Percentiles rank a stretch among this genome's conserved stretches.
Evolutionary conservation across 306 rosid species (phyloP).

Genomic region (Acmispon strigosus): DNA sequence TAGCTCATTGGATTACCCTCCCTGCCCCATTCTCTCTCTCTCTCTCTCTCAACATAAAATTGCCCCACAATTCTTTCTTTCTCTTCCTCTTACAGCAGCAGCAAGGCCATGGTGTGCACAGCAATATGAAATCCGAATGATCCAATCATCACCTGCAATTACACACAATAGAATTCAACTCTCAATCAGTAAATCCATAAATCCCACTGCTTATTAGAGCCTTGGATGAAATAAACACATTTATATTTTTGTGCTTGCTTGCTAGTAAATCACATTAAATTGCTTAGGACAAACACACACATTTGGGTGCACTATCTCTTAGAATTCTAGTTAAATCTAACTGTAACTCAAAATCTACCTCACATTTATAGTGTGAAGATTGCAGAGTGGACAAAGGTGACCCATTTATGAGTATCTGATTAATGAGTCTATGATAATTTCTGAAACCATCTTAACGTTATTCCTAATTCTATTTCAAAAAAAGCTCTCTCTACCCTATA

Average conservation of each 20-base stretch:
- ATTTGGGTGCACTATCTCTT: background rate
- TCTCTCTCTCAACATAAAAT: constrained; percentile 12
- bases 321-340: too few relatives aligned
- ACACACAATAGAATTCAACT: constrained; percentile 19
- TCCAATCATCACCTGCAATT: constrained; percentile 65
- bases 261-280: background rate
- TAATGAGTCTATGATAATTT: too few relatives aligned
- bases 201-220: background rate
- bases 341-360: too few relatives aligned
- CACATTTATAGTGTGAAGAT: too few relatives aligned
- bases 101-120: constrained; percentile 31
- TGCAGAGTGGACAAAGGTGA: too few relatives aligned
- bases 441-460: too few relatives aligned
- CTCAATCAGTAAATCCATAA: constrained; percentile 32
- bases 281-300: background rate
- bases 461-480: too few relatives aligned
- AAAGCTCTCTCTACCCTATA: too few relatives aligned
- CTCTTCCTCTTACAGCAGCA: constrained; percentile 35
- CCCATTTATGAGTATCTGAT: too few relatives aligned
- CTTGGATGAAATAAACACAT: constrained; percentile 1
- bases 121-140: constrained; percentile 42
- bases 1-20: constrained; percentile 16
- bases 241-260: background rate
- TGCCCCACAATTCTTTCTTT: constrained; percentile 10
- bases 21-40: constrained; percentile 9